Percentiles rank a stretch among this genome's conserved stretches.
These are phyloP conservation scores for Talaromyces sp. DNA, from an alignment of 2,329 filamentous ascomycete genomes.

Conservation along the genomic window DNA sequence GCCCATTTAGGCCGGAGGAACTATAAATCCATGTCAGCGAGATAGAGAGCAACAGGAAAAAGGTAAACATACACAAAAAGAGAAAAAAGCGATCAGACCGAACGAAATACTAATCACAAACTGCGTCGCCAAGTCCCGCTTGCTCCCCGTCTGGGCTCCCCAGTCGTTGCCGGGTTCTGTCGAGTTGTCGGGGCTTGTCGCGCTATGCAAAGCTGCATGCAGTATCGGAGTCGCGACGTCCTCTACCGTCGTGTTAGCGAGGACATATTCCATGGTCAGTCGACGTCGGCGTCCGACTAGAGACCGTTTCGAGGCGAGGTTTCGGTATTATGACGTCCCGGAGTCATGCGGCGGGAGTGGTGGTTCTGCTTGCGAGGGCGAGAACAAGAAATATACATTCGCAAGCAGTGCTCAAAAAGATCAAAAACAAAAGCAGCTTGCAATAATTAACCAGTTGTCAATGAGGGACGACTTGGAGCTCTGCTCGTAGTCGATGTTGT, in stretches of 20 bases:
- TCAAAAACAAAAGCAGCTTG: background rate
- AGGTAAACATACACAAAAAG: slow-evolving; percentile 39
- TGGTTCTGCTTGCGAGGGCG: background rate
- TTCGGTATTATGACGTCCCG: background rate
- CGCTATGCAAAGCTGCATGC: background rate
- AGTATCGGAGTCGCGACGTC: background rate
- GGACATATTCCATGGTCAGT: background rate
- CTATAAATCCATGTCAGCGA: slow-evolving; percentile 41
- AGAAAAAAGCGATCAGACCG: slow-evolving; percentile 39
- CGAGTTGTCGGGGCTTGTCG: background rate
- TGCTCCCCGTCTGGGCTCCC: slow-evolving; percentile 23
- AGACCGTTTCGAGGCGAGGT: background rate
- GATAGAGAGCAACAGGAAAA: background rate
- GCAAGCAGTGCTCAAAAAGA: background rate
- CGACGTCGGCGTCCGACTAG: background rate
- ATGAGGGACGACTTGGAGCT: background rate
- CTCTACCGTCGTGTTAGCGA: background rate
- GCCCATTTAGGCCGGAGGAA: slow-evolving; percentile 87
- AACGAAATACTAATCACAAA: slow-evolving; percentile 39
- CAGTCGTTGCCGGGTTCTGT: slow-evolving; percentile 15
- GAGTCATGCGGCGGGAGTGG: background rate
- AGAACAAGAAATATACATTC: background rate
- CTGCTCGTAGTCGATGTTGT: background rate
- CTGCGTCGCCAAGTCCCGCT: slow-evolving; percentile 40
- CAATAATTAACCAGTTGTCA: background rate